Evolutionary conservation across 2,329 filamentous ascomycete genomes (phyloP).

Genomic region (Xylariaceae sp.): DNA sequence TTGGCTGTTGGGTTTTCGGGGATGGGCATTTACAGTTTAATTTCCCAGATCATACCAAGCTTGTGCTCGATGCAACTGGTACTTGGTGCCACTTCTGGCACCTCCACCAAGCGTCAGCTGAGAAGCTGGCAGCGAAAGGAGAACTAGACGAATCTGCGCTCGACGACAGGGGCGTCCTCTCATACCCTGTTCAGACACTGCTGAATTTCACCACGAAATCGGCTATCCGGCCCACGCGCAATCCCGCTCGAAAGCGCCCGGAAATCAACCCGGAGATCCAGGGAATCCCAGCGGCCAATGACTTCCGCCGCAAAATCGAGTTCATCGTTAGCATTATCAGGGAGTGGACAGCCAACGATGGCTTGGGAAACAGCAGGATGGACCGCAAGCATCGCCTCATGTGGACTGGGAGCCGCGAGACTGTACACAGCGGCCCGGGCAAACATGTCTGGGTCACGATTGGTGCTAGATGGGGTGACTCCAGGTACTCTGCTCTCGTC

Average conservation of each 20-base stretch:
- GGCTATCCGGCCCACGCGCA: slow-evolving; percentile 42
- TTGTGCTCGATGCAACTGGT: slow-evolving; percentile 71
- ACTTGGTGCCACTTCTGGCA: slow-evolving; percentile 75
- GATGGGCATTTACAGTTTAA: slow-evolving; percentile 84
- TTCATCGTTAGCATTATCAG: slow-evolving; percentile 65
- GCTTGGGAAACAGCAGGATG: slow-evolving; percentile 64
- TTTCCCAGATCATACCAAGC: slow-evolving; percentile 83
- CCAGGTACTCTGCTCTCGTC: slow-evolving; percentile 51
- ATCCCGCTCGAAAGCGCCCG: slow-evolving; percentile 47
- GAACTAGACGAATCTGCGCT: slow-evolving; percentile 67
- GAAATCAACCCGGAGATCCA: slow-evolving; percentile 59
- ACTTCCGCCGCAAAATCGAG: slow-evolving; percentile 67
- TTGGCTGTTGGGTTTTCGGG: slow-evolving; percentile 76
- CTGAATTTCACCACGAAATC: slow-evolving; percentile 60
- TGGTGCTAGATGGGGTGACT: slow-evolving; percentile 58
- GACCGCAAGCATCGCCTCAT: slow-evolving; percentile 49
- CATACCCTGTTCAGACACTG: slow-evolving; percentile 68
- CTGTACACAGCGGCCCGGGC: slow-evolving; percentile 47
- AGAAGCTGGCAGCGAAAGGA: slow-evolving; percentile 59
- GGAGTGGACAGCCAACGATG: slow-evolving; percentile 67
- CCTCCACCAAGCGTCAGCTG: slow-evolving; percentile 65
- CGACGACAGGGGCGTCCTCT: slow-evolving; percentile 65
- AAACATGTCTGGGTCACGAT: slow-evolving; percentile 68
- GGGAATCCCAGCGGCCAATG: slow-evolving; percentile 65
- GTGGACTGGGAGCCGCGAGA: slow-evolving; percentile 58